Percentiles rank a stretch among this genome's conserved stretches.
Conservation (phyloP, 139 green algal genomes). For the Chlorella sp. region DNA sequence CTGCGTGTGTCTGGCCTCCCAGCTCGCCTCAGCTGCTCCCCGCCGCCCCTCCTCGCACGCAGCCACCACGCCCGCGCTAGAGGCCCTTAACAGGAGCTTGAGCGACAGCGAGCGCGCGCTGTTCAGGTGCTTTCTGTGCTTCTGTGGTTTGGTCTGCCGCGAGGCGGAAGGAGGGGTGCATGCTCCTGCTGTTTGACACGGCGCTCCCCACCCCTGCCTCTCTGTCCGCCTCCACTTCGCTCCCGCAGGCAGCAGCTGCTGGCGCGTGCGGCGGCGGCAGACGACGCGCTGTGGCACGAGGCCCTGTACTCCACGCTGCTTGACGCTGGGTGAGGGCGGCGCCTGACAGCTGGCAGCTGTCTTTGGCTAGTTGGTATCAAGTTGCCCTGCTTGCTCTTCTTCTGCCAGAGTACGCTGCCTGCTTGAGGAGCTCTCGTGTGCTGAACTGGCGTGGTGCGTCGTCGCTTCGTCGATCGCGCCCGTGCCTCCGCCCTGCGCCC, state of each 20-base stretch:
- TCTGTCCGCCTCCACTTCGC: too few relatives aligned
- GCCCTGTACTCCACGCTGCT: slow-evolving; percentile 65
- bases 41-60: neutral
- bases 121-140: too few relatives aligned
- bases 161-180: too few relatives aligned
- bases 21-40: slow-evolving; percentile 1
- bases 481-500: neutral
- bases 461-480: too few relatives aligned
- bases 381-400: too few relatives aligned
- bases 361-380: neutral
- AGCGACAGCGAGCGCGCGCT: slow-evolving; percentile 24
- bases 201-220: neutral
- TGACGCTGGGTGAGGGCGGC: slow-evolving; percentile 27
- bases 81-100: slow-evolving; percentile 38
- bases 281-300: slow-evolving; percentile 56
- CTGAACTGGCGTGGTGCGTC: too few relatives aligned
- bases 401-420: too few relatives aligned
- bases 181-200: too few relatives aligned
- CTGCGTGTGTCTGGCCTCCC: neutral
- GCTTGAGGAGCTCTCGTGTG: too few relatives aligned
- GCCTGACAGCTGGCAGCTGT: too few relatives aligned
- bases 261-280: slow-evolving; percentile 19
- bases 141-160: too few relatives aligned
- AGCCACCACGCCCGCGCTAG: slow-evolving; percentile 25
- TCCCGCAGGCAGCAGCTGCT: slow-evolving; percentile 28